phyloP scores from a whole-genome alignment of 2,329 filamentous ascomycete species.

The Xylariaceae sp. region DNA sequence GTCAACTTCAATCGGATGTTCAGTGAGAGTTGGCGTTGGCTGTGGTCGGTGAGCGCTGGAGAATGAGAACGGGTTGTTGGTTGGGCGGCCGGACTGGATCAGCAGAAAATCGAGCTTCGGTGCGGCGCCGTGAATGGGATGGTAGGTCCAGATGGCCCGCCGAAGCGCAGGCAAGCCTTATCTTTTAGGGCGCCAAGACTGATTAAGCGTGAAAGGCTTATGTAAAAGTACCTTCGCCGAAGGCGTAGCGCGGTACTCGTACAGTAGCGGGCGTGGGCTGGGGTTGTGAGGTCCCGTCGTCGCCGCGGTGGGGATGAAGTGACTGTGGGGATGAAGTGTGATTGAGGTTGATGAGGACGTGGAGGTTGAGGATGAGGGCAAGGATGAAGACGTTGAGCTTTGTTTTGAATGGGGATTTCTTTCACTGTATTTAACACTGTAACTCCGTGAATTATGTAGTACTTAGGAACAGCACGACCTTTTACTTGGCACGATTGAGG shows the following conservation, averaged over 20 bases:
- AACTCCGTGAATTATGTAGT: no score
- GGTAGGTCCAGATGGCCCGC: background rate
- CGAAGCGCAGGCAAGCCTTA: background rate
- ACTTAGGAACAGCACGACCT: constrained; percentile 6
- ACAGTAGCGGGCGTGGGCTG: constrained; percentile 11
- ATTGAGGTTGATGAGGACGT: no score
- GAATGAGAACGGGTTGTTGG: background rate
- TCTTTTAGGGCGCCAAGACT: background rate
- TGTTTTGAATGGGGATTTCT: no score
- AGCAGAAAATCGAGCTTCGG: constrained; percentile 3
- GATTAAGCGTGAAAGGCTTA: background rate
- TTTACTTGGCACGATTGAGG: constrained; percentile 8
- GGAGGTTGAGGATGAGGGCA: no score
- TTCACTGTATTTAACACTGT: no score
- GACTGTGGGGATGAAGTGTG: no score
- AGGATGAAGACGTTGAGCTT: no score
- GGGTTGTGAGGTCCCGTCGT: background rate
- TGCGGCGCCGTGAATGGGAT: constrained; percentile 1
- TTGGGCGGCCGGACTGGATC: constrained; percentile 7
- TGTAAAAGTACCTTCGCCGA: constrained; percentile 2
- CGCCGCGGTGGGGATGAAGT: constrained; percentile 20
- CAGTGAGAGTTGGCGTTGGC: background rate
- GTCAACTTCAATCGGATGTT: background rate
- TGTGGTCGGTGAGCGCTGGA: background rate
- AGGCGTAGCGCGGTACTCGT: no score